A percentile compares a stretch with the other conserved stretches of the same genome.
Conservation (phyloP, 129 eudicot species). For the Glebionis coronaria region DNA sequence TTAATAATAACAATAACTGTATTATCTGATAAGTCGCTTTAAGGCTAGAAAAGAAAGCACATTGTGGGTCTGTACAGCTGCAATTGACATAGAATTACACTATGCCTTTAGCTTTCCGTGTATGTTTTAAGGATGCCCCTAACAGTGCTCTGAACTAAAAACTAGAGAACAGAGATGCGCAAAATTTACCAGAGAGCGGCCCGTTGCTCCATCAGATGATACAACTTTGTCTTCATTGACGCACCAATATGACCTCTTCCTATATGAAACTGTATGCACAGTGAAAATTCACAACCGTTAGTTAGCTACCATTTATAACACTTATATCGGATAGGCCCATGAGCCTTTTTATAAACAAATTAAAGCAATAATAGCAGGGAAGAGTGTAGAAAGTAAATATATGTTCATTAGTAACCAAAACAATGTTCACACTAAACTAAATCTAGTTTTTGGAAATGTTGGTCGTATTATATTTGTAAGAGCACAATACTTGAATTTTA, state of each 20-base stretch:
- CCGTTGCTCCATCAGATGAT: constrained; percentile 68
- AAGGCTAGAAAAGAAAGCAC: constrained; percentile 7
- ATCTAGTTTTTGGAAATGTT: neutral
- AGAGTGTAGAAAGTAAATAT: no score
- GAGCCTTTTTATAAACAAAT: neutral
- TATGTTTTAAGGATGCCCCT: neutral
- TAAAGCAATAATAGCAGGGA: neutral
- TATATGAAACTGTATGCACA: constrained; percentile 61
- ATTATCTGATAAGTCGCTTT: neutral
- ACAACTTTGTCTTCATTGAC: constrained; percentile 71
- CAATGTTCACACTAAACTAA: no score
- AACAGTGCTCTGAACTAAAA: neutral
- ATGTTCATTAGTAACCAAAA: no score
- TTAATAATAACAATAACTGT: constrained; percentile 18
- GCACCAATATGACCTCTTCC: constrained; percentile 99
- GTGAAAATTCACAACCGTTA: constrained; percentile 5
- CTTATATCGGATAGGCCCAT: constrained; percentile 5
- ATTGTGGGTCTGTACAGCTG: neutral
- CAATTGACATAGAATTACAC: neutral
- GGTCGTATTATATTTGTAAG: neutral
- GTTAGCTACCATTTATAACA: neutral
- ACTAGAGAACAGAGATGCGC: neutral
- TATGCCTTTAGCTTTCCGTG: neutral
- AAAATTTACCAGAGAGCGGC: constrained; percentile 60
- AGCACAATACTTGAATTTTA: neutral